phyloP scores from a whole-genome alignment of 495 filamentous ascomycete species.

The Neurospora africana region DNA sequence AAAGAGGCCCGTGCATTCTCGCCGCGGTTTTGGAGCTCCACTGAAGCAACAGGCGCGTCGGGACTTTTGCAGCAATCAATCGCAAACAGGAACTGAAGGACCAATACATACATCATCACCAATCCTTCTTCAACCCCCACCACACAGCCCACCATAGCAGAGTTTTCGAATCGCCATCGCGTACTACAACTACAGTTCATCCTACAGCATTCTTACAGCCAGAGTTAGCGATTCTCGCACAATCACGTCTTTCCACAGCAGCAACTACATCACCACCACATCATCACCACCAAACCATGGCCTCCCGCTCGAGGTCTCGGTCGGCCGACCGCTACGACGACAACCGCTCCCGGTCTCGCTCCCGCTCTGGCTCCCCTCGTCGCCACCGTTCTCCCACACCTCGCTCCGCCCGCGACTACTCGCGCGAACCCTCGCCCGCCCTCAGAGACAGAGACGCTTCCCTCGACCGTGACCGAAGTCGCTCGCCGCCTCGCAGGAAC shows the following conservation, averaged over 20 bases:
- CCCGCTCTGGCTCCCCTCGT: slow-evolving; percentile 1
- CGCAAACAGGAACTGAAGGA: background rate
- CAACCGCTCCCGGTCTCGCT: slow-evolving; percentile 2
- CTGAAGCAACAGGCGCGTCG: background rate
- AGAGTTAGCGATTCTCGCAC: background rate
- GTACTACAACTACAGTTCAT: background rate
- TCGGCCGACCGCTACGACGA: slow-evolving; percentile 4
- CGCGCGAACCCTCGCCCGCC: slow-evolving; percentile 12
- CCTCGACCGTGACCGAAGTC: slow-evolving; percentile 9
- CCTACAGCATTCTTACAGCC: background rate
- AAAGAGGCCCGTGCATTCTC: background rate
- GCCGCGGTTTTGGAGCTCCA: background rate
- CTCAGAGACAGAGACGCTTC: background rate
- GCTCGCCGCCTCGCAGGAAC: slow-evolving; percentile 22
- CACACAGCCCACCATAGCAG: background rate
- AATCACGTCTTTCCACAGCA: background rate
- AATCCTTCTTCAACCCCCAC: background rate
- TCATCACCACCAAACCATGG: slow-evolving; percentile 8
- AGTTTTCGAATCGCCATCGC: background rate
- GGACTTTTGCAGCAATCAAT: background rate
- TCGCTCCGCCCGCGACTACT: slow-evolving; percentile 2
- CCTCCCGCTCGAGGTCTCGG: slow-evolving; percentile 8
- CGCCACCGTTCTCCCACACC: slow-evolving; percentile 7
- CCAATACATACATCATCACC: background rate
- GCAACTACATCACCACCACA: background rate